A percentile compares a stretch with the other conserved stretches of the same genome.
These are phyloP conservation scores for Lantana camara DNA, from an alignment of 257 asterid species.

Conservation along the genomic window DNA sequence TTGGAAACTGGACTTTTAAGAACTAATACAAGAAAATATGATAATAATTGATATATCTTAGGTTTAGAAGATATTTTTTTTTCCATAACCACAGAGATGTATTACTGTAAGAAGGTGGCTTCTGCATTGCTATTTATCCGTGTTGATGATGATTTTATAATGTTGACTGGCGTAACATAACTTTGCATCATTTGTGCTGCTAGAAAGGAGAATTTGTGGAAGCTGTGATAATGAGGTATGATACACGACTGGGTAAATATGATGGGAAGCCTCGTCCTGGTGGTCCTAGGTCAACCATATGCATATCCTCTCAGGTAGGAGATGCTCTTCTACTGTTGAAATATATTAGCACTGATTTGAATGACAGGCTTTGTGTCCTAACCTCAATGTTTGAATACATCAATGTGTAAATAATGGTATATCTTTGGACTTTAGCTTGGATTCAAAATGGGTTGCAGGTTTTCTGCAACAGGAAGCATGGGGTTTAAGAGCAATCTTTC, in stretches of 20 bases:
- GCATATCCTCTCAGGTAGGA: slow-evolving; percentile 90
- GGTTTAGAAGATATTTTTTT: neutral
- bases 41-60: neutral
- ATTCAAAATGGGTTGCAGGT: slow-evolving; percentile 97
- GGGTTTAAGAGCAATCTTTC: slow-evolving; percentile 90
- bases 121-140: neutral
- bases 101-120: neutral
- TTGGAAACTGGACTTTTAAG: neutral
- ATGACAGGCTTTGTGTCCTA: neutral
- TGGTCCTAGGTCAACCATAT: slow-evolving; percentile 90
- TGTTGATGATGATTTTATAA: neutral
- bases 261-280: slow-evolving; percentile 96
- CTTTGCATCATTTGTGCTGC: slow-evolving; percentile 9
- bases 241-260: slow-evolving; percentile 73
- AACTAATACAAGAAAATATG: neutral
- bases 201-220: slow-evolving; percentile 93
- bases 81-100: neutral
- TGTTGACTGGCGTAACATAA: neutral
- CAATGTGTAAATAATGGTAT: neutral
- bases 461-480: slow-evolving; percentile 99
- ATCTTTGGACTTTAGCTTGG: slow-evolving; percentile 65
- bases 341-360: slow-evolving; percentile 2
- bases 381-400: neutral
- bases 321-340: slow-evolving; percentile 10
- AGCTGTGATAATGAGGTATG: slow-evolving; percentile 96